Evolutionary conservation across 2,329 filamentous ascomycete species (phyloP).

Genomic region (Plenodomus lindquistii): DNA sequence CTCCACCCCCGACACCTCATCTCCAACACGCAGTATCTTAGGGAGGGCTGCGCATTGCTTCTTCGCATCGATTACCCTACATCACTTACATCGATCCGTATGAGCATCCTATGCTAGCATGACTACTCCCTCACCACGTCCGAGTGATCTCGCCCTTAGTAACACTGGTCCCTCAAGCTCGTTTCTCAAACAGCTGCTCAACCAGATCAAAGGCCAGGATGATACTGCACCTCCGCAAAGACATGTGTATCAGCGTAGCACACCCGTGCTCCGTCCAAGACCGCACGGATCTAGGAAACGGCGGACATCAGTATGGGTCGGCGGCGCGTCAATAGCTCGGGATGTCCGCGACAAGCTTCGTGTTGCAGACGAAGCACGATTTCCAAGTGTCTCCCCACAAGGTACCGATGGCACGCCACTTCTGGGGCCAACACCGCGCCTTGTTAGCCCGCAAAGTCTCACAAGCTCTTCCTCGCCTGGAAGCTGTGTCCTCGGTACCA

Average conservation of each 20-base stretch:
- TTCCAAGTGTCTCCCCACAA: conserved; percentile 1
- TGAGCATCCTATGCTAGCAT: conserved; percentile 27
- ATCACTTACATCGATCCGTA: conserved; percentile 20
- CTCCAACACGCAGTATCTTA: not conserved
- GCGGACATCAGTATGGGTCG: conserved; percentile 21
- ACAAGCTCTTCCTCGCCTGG: not conserved
- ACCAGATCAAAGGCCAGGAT: conserved; percentile 25
- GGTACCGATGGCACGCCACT: conserved; percentile 1
- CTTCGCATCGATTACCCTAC: conserved; percentile 19
- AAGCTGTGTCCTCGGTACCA: not conserved
- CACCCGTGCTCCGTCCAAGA: not conserved
- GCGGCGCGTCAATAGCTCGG: conserved; percentile 20
- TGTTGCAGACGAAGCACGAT: conserved; percentile 28
- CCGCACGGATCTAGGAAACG: not conserved
- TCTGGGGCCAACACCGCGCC: not conserved
- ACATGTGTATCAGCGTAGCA: not conserved
- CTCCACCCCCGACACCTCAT: conserved; percentile 7
- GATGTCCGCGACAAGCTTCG: conserved; percentile 30
- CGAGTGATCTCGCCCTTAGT: conserved; percentile 5
- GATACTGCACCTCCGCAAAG: not conserved
- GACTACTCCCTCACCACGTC: conserved; percentile 24
- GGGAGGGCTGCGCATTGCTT: conserved; percentile 10
- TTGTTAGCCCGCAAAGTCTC: not conserved
- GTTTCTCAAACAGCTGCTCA: conserved; percentile 30
- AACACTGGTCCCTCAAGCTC: conserved; percentile 19